These are phyloP conservation scores for Podila clonocystis DNA, from an alignment of 192 early-diverging fungal species.

Conservation along the genomic window DNA sequence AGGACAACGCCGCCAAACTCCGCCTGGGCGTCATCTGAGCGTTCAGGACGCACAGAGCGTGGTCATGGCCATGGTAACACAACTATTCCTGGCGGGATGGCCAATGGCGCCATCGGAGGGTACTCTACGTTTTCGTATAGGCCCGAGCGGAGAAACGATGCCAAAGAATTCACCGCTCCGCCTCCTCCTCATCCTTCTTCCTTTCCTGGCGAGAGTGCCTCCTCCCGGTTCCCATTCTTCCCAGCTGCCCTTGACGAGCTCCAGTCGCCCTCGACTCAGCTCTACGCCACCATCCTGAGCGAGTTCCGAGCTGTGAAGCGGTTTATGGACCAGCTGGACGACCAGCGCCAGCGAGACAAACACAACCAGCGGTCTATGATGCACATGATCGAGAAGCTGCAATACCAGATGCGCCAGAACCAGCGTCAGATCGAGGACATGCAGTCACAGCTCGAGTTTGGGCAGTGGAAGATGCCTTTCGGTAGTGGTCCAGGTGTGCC, in stretches of 20 bases:
- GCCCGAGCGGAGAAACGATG: background rate
- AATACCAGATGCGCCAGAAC: conserved; percentile 20
- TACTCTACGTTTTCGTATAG: background rate
- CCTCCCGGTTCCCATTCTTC: too few species aligned
- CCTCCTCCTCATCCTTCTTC: background rate
- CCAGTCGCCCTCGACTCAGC: background rate
- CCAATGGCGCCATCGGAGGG: background rate
- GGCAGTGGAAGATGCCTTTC: background rate
- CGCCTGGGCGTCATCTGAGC: conserved; percentile 2
- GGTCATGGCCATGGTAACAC: too few species aligned
- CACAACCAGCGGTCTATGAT: conserved; percentile 18
- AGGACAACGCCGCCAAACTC: background rate
- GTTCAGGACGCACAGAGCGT: background rate
- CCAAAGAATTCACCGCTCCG: background rate
- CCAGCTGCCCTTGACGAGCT: too few species aligned
- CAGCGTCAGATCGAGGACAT: conserved; percentile 20
- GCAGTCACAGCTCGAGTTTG: conserved; percentile 6
- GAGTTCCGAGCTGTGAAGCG: conserved; percentile 25
- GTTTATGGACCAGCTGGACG: conserved; percentile 21
- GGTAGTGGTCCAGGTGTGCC: background rate
- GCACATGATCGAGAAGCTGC: conserved; percentile 21
- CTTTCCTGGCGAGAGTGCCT: background rate
- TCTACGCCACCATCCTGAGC: conserved; percentile 21
- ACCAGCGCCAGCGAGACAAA: conserved; percentile 31
- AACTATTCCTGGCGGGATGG: too few species aligned